Conservation (phyloP, 495 filamentous ascomycete genomes). For the Podospora fimiseda region DNA sequence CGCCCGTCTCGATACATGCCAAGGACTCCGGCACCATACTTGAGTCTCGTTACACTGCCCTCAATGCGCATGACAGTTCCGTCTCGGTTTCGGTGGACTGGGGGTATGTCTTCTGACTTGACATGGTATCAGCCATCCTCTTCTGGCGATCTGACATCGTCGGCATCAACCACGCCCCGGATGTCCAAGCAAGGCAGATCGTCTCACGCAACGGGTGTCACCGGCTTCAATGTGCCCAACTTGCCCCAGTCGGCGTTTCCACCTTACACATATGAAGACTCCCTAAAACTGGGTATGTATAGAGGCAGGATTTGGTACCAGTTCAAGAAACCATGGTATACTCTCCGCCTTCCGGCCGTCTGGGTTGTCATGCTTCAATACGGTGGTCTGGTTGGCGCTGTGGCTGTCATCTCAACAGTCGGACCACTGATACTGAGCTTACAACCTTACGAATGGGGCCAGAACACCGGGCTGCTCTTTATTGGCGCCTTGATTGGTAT, state of each 20-base stretch:
- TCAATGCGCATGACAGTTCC: conserved; percentile 25
- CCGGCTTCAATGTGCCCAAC: not conserved
- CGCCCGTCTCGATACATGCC: conserved; percentile 14
- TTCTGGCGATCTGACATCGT: conserved; percentile 9
- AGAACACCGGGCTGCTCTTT: conserved; percentile 20
- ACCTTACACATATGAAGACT: conserved; percentile 18
- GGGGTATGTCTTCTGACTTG: not conserved
- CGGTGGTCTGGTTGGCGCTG: conserved; percentile 21
- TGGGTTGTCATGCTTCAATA: conserved; percentile 28
- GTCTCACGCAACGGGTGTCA: conserved; percentile 3
- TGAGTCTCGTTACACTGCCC: conserved; percentile 20
- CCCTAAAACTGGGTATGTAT: conserved; percentile 17
- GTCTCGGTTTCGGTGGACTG: conserved; percentile 14
- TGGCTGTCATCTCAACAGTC: conserved; percentile 23
- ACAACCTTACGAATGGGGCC: conserved; percentile 23
- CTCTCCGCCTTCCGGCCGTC: conserved; percentile 18
- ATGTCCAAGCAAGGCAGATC: conserved; percentile 8
- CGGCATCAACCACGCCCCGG: not conserved
- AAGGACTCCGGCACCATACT: conserved; percentile 10
- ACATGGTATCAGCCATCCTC: conserved; percentile 18
- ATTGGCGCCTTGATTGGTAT: conserved; percentile 24
- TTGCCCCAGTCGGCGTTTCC: not conserved
- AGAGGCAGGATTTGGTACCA: conserved; percentile 15
- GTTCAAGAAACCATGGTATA: conserved; percentile 21
- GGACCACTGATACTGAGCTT: conserved; percentile 19